These are phyloP conservation scores for Corrigiola litoralis DNA, from an alignment of 179 eudicot species.

Conservation along the genomic window DNA sequence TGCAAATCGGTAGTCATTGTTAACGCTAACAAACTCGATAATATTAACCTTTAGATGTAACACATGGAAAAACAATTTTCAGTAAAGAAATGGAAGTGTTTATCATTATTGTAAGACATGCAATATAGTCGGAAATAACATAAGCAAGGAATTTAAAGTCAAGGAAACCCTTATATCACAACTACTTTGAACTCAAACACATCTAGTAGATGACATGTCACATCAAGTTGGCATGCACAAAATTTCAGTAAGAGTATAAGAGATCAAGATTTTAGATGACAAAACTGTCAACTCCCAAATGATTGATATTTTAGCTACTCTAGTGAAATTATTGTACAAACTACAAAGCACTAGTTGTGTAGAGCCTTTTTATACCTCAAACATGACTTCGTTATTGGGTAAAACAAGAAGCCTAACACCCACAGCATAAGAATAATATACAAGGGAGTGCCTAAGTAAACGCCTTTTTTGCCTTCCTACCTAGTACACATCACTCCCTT, in stretches of 20 bases:
- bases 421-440: neutral
- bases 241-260: neutral
- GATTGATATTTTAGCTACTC: neutral
- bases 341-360: neutral
- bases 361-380: neutral
- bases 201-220: neutral
- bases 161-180: neutral
- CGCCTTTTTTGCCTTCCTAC: neutral
- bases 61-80: neutral
- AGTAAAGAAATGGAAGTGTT: neutral
- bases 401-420: neutral
- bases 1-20: constrained; percentile 23
- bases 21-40: constrained; percentile 8
- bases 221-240: neutral
- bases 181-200: neutral
- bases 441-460: neutral
- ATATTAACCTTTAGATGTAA: neutral
- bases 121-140: neutral
- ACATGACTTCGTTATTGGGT: neutral
- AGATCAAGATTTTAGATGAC: neutral
- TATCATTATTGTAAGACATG: neutral
- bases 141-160: neutral
- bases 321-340: neutral
- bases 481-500: neutral
- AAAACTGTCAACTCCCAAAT: neutral